phyloP scores from a whole-genome alignment of 2,329 filamentous ascomycete genomes.

The Beauveria scarabaeidicola region DNA sequence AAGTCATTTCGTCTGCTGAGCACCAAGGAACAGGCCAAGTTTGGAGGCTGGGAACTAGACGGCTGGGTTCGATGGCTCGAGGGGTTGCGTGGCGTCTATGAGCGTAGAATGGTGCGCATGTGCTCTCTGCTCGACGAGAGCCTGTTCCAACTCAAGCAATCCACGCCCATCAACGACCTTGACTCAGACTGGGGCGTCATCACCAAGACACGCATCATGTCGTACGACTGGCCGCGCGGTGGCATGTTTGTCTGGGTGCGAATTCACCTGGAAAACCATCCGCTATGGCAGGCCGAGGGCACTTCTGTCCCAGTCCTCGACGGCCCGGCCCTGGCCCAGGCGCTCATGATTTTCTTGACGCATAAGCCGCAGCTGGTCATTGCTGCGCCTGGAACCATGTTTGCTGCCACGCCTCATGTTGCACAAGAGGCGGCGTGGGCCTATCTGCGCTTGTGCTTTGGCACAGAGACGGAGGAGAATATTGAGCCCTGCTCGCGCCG shows the following conservation, averaged over 20 bases:
- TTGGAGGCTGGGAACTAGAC: slow-evolving; percentile 63
- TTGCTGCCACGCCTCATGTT: slow-evolving; percentile 58
- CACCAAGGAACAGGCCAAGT: slow-evolving; percentile 37
- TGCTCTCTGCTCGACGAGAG: slow-evolving; percentile 62
- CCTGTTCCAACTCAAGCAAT: slow-evolving; percentile 55
- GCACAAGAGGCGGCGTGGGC: slow-evolving; percentile 52
- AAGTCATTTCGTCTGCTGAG: slow-evolving; percentile 36
- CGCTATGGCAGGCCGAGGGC: slow-evolving; percentile 44
- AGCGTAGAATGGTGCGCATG: slow-evolving; percentile 77
- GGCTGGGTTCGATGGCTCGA: slow-evolving; percentile 91
- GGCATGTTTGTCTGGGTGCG: slow-evolving; percentile 91
- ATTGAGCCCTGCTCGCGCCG: slow-evolving; percentile 53
- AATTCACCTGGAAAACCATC: slow-evolving; percentile 64
- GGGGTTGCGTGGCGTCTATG: slow-evolving; percentile 74
- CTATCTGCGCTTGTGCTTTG: slow-evolving; percentile 76
- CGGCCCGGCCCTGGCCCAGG: slow-evolving; percentile 48
- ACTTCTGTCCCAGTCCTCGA: slow-evolving; percentile 35
- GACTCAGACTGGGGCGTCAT: slow-evolving; percentile 65
- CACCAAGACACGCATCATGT: slow-evolving; percentile 63
- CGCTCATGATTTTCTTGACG: slow-evolving; percentile 65
- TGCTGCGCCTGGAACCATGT: slow-evolving; percentile 63
- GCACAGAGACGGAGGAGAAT: slow-evolving; percentile 66
- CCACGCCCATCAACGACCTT: slow-evolving; percentile 33
- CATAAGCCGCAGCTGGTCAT: slow-evolving; percentile 62
- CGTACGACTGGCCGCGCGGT: slow-evolving; percentile 71